Percentiles rank a stretch among this genome's conserved stretches.
These are phyloP conservation scores for Pseudophaeomoniella oleicola DNA, from an alignment of 2,329 filamentous ascomycete genomes.

Conservation along the genomic window DNA sequence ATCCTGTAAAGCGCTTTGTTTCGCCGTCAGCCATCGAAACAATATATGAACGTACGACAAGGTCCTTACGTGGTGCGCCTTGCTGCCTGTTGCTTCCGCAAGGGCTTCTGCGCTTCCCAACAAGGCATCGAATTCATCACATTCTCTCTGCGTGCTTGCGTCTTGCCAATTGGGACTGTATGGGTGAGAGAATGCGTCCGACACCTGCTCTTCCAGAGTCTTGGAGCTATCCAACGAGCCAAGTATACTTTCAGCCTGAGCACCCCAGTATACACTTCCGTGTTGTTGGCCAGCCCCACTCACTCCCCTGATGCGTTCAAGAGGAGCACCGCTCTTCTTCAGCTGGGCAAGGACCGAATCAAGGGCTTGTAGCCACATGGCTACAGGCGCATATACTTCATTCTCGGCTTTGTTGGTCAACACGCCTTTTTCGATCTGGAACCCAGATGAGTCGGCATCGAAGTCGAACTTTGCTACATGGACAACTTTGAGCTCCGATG, in stretches of 20 bases:
- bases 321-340: constrained; percentile 53
- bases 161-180: constrained; percentile 98
- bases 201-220: constrained; percentile 58
- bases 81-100: constrained; percentile 72
- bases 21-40: not conserved
- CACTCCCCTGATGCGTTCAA: constrained; percentile 62
- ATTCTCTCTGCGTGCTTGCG: constrained; percentile 82
- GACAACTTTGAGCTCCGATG: constrained; percentile 64
- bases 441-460: constrained; percentile 65
- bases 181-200: constrained; percentile 61
- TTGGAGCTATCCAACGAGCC: constrained; percentile 42
- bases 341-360: constrained; percentile 71
- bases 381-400: constrained; percentile 85
- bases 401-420: constrained; percentile 65
- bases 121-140: constrained; percentile 67
- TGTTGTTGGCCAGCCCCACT: constrained; percentile 95
- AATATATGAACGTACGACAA: constrained; percentile 1
- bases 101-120: constrained; percentile 54
- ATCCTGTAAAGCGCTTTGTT: constrained; percentile 81
- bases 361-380: constrained; percentile 86
- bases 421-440: constrained; percentile 79
- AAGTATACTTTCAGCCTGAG: constrained; percentile 52
- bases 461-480: constrained; percentile 90
- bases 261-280: constrained; percentile 87
- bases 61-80: constrained; percentile 78